Base-by-base conservation (phyloP, 306 rosid genomes). In the Dryas alaskensis region DNA sequence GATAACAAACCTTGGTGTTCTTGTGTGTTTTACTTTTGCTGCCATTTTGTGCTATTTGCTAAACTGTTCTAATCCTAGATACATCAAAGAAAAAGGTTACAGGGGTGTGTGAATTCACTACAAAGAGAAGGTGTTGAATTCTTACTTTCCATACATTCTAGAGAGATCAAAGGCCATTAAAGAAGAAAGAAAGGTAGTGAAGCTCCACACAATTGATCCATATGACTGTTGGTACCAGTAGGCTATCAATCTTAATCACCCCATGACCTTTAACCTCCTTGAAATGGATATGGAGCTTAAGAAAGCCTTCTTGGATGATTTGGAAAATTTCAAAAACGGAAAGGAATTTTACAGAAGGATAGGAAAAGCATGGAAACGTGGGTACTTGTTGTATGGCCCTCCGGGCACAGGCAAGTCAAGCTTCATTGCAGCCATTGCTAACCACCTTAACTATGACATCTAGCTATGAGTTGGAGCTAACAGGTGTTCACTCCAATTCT, bases 301-400 rank as follows among this genome's bases (percentile, higher is more conserved):
- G 84, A 4, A 70, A 39, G 73, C 37, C 62, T 65, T 84, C 19
- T 37, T 63, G 37, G 65, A 67, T 17, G 87, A 80, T 74, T 45
- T 80, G 8, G 66, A 69, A 4, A 69, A 71, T 77, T 84, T 84
- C 53, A 19, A 57, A 48, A 57, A 47, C 49, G 79, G 84, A 27
- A 84, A 73, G 39, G 64, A 55, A 4, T 83, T 76, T 6, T 77
- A 83, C 13, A 70, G 67, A 67, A 83, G 43, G 46, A 77, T 83
- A n/a, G 83, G 86, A 4, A 83, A 76, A 73, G 81, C 86, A 10
- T 82, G 86, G 84, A 83, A 83, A 9, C 45, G 79, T 5, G 84
- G 84, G 6, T 83, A 83, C 52, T 62, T 83, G 73, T 66, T 79
- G 45, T 79, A 65, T 49, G 84, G 86, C 1, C 81, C 86, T 25